A percentile compares a stretch with the other conserved stretches of the same genome.
phyloP scores from a whole-genome alignment of 2,329 filamentous ascomycete species.

The Fusarium armeniacum region DNA sequence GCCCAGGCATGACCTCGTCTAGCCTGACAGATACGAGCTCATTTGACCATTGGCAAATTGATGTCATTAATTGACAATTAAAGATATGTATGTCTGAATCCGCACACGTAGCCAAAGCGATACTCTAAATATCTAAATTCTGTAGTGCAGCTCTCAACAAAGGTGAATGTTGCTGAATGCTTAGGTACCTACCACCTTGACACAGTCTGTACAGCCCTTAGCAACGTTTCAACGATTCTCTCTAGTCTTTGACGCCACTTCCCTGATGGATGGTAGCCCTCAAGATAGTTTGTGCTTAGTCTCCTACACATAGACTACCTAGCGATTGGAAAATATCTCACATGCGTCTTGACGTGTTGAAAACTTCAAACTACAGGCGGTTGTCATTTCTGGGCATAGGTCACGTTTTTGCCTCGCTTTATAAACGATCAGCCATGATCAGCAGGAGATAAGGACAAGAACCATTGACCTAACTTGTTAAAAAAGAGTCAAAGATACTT shows the following conservation, averaged over 20 bases:
- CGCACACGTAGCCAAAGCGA: neutral
- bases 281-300: slow-evolving; percentile 5
- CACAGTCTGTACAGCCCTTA: neutral
- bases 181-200: neutral
- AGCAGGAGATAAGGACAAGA: slow-evolving; percentile 21
- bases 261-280: slow-evolving; percentile 15
- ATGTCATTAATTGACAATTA: slow-evolving; percentile 36
- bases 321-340: neutral
- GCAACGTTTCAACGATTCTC: slow-evolving; percentile 33
- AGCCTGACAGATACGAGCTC: slow-evolving; percentile 30
- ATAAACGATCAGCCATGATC: slow-evolving; percentile 31
- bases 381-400: slow-evolving; percentile 33
- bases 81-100: neutral
- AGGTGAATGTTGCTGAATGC: neutral
- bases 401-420: slow-evolving; percentile 32
- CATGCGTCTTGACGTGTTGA: neutral
- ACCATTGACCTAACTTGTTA: neutral
- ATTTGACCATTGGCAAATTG: slow-evolving; percentile 32
- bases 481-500: slow-evolving; percentile 25
- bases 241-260: slow-evolving; percentile 28
- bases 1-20: slow-evolving; percentile 22
- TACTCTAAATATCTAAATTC: neutral
- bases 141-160: neutral
- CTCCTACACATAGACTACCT: neutral
- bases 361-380: slow-evolving; percentile 14